Evolutionary conservation across 805 yeast species (phyloP), one percentile per base, ranked within the genome.

Genomic region (Priceomyces haplophilus): DNA sequence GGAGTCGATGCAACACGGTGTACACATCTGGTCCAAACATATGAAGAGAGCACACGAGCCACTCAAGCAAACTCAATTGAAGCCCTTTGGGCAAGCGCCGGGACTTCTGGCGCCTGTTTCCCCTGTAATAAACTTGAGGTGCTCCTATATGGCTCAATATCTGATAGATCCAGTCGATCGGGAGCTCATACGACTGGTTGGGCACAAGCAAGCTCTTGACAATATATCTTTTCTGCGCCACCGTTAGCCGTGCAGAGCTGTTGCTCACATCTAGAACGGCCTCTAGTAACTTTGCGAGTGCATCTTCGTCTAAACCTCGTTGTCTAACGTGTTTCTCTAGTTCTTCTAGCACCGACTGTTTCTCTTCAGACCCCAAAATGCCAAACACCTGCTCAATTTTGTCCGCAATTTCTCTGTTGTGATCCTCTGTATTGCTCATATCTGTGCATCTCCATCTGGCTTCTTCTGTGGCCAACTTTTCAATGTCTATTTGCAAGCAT

Each of bases 21-120:
- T 43, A 49, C 1, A 45, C 39, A 8, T 46, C 41, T 2, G 24
- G 12, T 3, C 50, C 53, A 43, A 59, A 54, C 8, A 45, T 43
- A 34, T 49, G 55, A 18, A 58, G 34, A 10, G 50, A 48, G 4
- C 49, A 44, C 7, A 54, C 35, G 4, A 58, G 31, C 66, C 66
- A 61, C 29, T 55, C 54, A 13, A 59, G 46, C 6, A 61, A 35
- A 15, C 34, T 31, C 7, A 45, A 36, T 38, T 61, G 66, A 8
- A 59, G 16, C 8, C 38, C 33, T 13, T 30, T 37, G 3, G 54
- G 33, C 3, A 56, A 33, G 20, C 32, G 42, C 34, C 43, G 53
- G 34, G 43, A 51, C 25, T 46, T 50, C 10, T 37, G 44, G 31
- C 43, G 42, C 20, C 43, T 44, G 3, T 47, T 47, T 11, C 50